Conservation (phyloP, 805 yeast genomes). For the Zygoascus bituminiphila region DNA sequence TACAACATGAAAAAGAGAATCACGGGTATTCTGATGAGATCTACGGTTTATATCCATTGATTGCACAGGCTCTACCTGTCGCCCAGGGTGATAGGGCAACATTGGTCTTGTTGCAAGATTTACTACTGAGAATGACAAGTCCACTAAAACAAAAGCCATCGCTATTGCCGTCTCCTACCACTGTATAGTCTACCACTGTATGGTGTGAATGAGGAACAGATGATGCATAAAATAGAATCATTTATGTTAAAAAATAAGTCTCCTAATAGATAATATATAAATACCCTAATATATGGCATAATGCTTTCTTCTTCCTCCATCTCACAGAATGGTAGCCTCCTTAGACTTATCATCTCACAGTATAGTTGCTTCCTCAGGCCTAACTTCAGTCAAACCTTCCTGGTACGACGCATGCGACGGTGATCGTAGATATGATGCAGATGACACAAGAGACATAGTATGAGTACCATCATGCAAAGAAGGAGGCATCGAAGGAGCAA, state of each 20-base stretch:
- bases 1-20: slow-evolving; percentile 4
- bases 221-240: no score
- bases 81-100: slow-evolving; percentile 6
- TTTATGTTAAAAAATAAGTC: no score
- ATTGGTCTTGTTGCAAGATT: slow-evolving; percentile 4
- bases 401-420: not conserved
- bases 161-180: no score
- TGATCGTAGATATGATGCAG: slow-evolving; percentile 4
- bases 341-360: no score
- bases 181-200: no score
- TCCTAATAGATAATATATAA: no score
- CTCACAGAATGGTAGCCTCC: no score
- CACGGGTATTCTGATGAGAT: not conserved
- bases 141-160: not conserved
- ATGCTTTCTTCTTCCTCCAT: slow-evolving; percentile 1
- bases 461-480: not conserved
- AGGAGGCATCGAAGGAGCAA: slow-evolving; percentile 3
- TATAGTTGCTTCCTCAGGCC: slow-evolving; percentile 1
- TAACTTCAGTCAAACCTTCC: not conserved
- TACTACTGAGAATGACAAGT: slow-evolving; percentile 3
- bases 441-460: slow-evolving; percentile 7
- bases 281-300: no score
- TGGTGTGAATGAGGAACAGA: no score
- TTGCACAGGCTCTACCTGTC: slow-evolving; percentile 8
- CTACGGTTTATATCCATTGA: slow-evolving; percentile 7